A percentile compares a stretch with the other conserved stretches of the same genome.
Evolutionary conservation across 495 filamentous ascomycete genomes (phyloP).

Genomic region (Usnea hakonensis): DNA sequence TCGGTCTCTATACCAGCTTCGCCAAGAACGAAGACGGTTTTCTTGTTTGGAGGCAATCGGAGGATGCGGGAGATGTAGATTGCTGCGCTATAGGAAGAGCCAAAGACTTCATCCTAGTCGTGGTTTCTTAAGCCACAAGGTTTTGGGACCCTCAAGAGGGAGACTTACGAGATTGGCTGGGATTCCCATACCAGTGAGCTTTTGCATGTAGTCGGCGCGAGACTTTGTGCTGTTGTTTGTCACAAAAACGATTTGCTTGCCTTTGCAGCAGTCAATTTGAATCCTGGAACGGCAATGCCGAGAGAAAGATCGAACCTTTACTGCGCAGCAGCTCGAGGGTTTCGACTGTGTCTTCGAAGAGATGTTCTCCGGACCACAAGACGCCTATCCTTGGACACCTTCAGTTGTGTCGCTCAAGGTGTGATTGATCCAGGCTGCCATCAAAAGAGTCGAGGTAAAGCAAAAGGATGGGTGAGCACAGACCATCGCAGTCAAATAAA

Average conservation of each 20-base stretch:
- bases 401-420: constrained; percentile 25
- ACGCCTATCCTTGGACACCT: constrained; percentile 59
- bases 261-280: constrained; percentile 34
- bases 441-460: neutral
- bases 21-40: constrained; percentile 89
- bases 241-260: constrained; percentile 91
- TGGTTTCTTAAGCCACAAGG: neutral
- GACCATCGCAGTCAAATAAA: constrained; percentile 96
- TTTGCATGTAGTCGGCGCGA: constrained; percentile 82
- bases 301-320: constrained; percentile 51
- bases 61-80: constrained; percentile 95
- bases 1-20: constrained; percentile 89
- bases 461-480: constrained; percentile 21
- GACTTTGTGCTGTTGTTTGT: constrained; percentile 99
- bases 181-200: constrained; percentile 76
- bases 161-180: constrained; percentile 53
- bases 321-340: constrained; percentile 71
- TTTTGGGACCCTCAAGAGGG: neutral
- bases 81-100: constrained; percentile 86
- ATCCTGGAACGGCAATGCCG: neutral
- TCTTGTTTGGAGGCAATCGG: constrained; percentile 62
- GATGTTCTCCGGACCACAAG: constrained; percentile 87
- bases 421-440: neutral
- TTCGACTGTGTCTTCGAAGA: constrained; percentile 76
- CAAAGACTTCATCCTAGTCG: constrained; percentile 81